Evolutionary conservation across 2,329 filamentous ascomycete genomes (phyloP).

Genomic region (Karstenula rhodostoma): DNA sequence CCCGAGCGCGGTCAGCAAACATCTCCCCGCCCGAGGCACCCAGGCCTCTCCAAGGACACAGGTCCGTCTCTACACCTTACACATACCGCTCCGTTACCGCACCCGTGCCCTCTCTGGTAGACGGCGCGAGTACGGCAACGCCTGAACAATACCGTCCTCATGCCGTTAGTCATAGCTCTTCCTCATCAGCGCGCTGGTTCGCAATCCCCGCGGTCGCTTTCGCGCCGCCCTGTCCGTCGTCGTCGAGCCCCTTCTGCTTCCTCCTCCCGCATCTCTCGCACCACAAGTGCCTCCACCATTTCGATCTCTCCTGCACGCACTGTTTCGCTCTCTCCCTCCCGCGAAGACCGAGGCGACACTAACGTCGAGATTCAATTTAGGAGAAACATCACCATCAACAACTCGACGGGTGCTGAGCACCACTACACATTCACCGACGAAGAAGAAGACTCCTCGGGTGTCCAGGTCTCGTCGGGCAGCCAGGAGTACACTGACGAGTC

Average conservation of each 20-base stretch:
- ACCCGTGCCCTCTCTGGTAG: slow-evolving; percentile 51
- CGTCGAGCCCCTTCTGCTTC: slow-evolving; percentile 34
- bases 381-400: slow-evolving; percentile 51
- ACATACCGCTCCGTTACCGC: slow-evolving; percentile 35
- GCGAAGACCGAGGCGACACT: slow-evolving; percentile 44
- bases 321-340: slow-evolving; percentile 38
- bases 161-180: slow-evolving; percentile 54
- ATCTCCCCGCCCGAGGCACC: slow-evolving; percentile 20
- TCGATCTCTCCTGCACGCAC: slow-evolving; percentile 26
- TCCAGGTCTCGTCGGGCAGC: slow-evolving; percentile 41
- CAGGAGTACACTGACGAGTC: slow-evolving; percentile 41
- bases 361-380: slow-evolving; percentile 48
- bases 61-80: slow-evolving; percentile 32
- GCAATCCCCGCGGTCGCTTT: slow-evolving; percentile 37
- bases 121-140: slow-evolving; percentile 46
- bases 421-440: slow-evolving; percentile 37
- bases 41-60: slow-evolving; percentile 26
- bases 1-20: slow-evolving; percentile 5
- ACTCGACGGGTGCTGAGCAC: slow-evolving; percentile 48
- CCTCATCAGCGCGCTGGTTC: slow-evolving; percentile 40
- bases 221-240: slow-evolving; percentile 39
- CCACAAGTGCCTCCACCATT: slow-evolving; percentile 32
- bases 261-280: slow-evolving; percentile 29
- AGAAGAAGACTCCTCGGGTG: slow-evolving; percentile 45
- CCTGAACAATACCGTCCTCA: slow-evolving; percentile 44